Conservation (phyloP, 129 eudicot genomes). For the Flaveria sonorensis region DNA sequence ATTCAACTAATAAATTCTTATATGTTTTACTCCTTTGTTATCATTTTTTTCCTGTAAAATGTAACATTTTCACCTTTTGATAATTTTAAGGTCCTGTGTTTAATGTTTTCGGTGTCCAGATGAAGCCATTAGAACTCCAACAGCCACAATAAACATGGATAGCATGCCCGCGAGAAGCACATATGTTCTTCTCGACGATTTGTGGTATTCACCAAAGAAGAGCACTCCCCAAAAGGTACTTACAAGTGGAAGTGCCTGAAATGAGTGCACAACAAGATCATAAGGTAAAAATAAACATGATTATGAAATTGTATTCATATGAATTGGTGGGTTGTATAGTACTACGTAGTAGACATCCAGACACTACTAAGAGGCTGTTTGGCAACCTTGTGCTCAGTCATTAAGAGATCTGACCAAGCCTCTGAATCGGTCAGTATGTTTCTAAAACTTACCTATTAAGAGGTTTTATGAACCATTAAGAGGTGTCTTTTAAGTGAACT, state of each 20-base stretch:
- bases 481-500: no score
- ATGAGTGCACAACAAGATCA: slow-evolving; percentile 16
- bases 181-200: slow-evolving; percentile 73
- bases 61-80: slow-evolving; percentile 4
- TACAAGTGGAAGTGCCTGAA: slow-evolving; percentile 87
- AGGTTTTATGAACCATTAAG: no score
- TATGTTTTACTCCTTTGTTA: slow-evolving; percentile 7
- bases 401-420: no score
- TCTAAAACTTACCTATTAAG: no score
- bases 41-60: slow-evolving; percentile 13
- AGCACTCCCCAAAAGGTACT: slow-evolving; percentile 92
- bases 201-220: slow-evolving; percentile 83
- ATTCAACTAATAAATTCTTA: neutral
- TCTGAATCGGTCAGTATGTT: no score
- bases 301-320: neutral
- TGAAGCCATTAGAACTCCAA: slow-evolving; percentile 82
- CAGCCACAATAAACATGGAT: slow-evolving; percentile 74
- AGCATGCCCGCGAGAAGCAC: slow-evolving; percentile 62
- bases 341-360: neutral
- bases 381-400: no score
- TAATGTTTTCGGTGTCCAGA: slow-evolving; percentile 65
- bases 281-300: neutral
- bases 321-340: neutral
- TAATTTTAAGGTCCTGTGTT: neutral
- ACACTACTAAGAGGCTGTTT: no score